Conservation (phyloP, 2,329 filamentous ascomycete genomes). For the Fusarium scirpi region DNA sequence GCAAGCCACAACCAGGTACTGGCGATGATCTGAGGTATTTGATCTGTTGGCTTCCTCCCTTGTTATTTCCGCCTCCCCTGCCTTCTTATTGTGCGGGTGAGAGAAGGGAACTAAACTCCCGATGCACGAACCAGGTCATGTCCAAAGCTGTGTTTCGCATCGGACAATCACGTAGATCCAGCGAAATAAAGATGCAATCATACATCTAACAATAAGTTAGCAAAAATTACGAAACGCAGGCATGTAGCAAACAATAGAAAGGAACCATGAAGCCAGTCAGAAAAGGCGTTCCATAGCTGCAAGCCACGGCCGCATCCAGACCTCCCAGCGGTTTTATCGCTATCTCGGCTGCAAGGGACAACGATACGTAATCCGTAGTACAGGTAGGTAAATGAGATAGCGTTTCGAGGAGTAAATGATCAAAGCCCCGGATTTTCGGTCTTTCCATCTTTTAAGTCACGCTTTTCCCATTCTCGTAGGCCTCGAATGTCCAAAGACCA, state of each 20-base stretch:
- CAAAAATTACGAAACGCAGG: neutral
- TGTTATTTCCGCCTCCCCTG: neutral
- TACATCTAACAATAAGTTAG: neutral
- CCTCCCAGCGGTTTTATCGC: neutral
- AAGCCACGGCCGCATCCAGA: constrained; percentile 38
- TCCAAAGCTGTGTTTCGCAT: neutral
- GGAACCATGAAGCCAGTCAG: neutral
- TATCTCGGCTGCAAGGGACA: neutral
- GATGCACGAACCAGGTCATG: no score
- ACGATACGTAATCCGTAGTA: neutral
- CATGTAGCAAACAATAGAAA: constrained; percentile 4
- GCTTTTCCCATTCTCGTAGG: neutral
- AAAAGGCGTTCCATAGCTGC: constrained; percentile 22
- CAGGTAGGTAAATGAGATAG: neutral
- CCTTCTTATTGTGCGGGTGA: no score
- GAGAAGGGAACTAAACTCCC: no score
- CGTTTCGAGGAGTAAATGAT: neutral
- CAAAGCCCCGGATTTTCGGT: neutral
- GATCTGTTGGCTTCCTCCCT: neutral
- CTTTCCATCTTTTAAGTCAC: neutral
- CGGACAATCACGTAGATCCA: neutral
- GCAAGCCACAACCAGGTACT: constrained; percentile 11
- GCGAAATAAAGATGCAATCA: no score
- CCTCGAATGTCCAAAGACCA: constrained; percentile 13
- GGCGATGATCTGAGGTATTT: constrained; percentile 1